phyloP scores from a whole-genome alignment of 192 early-diverging fungal species.

The Thamnidium elegans region DNA sequence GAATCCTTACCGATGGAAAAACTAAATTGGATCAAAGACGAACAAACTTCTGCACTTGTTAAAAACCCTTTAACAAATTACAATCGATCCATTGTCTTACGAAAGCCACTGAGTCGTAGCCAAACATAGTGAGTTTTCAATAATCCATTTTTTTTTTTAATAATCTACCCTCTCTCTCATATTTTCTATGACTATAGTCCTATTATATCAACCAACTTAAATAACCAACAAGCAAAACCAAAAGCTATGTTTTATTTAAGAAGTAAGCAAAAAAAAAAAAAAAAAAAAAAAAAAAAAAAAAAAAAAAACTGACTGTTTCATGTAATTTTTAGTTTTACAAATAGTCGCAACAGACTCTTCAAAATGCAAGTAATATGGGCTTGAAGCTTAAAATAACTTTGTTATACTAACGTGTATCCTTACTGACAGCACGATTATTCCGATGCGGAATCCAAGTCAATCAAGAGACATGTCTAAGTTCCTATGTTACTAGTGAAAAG shows the following conservation, averaged over 20 bases:
- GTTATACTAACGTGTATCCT: background rate
- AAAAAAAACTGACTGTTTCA: background rate
- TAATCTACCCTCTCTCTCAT: no score
- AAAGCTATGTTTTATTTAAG: constrained; percentile 36
- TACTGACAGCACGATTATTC: constrained; percentile 17
- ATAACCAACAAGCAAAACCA: constrained; percentile 12
- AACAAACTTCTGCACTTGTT: constrained; percentile 8
- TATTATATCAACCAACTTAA: background rate
- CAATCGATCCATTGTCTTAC: constrained; percentile 7
- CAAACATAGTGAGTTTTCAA: constrained; percentile 12
- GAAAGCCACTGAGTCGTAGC: constrained; percentile 14
- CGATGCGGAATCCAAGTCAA: constrained; percentile 28
- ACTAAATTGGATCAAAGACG: constrained; percentile 23
- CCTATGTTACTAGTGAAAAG: constrained; percentile 19
- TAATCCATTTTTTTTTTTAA: background rate
- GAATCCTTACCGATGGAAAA: constrained; percentile 23
- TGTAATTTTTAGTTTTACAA: constrained; percentile 18
- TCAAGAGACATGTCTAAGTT: constrained; percentile 26
- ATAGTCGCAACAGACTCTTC: constrained; percentile 29
- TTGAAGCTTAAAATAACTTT: background rate
- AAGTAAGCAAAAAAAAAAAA: constrained; percentile 2
- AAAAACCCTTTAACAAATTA: constrained; percentile 9
- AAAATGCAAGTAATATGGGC: constrained; percentile 23
- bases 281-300: no score
- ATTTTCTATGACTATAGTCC: no score